Conservation (phyloP, 202 grass and related monocot species). For the Miscanthus sacchariflorus region DNA sequence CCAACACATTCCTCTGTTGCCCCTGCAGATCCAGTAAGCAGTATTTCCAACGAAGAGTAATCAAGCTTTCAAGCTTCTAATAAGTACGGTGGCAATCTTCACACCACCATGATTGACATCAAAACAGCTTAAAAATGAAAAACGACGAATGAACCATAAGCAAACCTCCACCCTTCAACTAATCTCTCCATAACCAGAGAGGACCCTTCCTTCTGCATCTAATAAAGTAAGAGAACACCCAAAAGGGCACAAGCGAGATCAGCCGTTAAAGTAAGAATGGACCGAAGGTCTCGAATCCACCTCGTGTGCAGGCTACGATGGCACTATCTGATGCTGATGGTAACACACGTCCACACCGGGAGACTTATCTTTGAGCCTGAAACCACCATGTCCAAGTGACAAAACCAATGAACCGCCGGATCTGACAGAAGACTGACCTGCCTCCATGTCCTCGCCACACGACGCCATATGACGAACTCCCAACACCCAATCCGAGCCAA, state of each 20-base stretch:
- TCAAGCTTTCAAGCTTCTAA: neutral
- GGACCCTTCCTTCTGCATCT: slow-evolving; percentile 6
- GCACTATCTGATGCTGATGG: neutral
- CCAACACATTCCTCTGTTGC: no score
- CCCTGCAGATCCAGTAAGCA: no score
- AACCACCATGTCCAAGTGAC: slow-evolving; percentile 38
- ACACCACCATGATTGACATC: neutral
- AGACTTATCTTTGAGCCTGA: slow-evolving; percentile 16
- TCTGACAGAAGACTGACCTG: slow-evolving; percentile 42
- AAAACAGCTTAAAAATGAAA: neutral
- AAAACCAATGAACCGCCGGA: slow-evolving; percentile 28
- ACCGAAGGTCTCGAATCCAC: slow-evolving; percentile 34
- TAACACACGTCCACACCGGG: no score
- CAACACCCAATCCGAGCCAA: neutral
- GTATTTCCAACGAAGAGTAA: no score
- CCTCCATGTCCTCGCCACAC: neutral
- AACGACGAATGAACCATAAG: neutral
- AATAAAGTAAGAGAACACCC: neutral
- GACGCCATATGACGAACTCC: neutral
- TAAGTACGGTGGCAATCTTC: neutral
- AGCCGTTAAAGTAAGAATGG: slow-evolving; percentile 12
- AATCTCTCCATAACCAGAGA: slow-evolving; percentile 4
- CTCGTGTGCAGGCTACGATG: neutral
- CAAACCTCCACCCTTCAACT: slow-evolving; percentile 37
- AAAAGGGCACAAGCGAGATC: slow-evolving; percentile 22